Evolutionary conservation across 768 basidiomycete genomes (phyloP).

Genomic region (Postia placenta): DNA sequence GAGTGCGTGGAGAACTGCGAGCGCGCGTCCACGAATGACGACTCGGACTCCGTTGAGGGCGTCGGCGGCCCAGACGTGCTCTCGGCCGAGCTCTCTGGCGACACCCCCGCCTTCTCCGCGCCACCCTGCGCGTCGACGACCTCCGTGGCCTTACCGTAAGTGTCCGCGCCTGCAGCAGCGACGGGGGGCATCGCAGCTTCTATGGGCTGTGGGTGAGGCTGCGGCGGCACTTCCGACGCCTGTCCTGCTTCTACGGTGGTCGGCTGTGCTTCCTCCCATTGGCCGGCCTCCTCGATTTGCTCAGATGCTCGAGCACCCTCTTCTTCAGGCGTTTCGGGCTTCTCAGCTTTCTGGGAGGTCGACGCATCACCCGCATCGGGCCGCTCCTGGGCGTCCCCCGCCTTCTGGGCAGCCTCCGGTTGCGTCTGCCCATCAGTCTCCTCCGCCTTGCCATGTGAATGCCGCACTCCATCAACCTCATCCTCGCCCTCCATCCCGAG

Average conservation of each 20-base stretch:
- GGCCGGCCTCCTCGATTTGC: background rate
- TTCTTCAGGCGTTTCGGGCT: background rate
- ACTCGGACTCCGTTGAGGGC: constrained; percentile 5
- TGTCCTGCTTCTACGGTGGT: background rate
- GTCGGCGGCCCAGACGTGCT: constrained; percentile 11
- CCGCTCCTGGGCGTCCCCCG: constrained; percentile 2
- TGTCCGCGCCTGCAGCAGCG: background rate
- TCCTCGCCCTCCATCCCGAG: constrained; percentile 9
- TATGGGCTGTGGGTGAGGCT: background rate
- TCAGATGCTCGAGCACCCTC: background rate
- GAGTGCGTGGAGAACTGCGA: background rate
- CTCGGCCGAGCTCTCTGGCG: background rate
- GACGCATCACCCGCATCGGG: background rate
- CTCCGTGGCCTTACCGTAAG: background rate
- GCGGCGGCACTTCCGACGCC: background rate
- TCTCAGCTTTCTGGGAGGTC: background rate
- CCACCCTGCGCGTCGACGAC: background rate
- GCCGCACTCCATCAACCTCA: constrained; percentile 1
- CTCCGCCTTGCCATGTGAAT: constrained; percentile 13
- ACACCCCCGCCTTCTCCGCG: background rate
- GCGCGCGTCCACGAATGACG: constrained; percentile 2
- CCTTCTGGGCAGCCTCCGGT: background rate
- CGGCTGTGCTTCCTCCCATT: background rate
- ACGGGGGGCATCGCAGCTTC: background rate
- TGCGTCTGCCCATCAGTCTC: background rate